Base-by-base conservation (phyloP, 345 rosid genomes). In the Pugionium cornutum region DNA sequence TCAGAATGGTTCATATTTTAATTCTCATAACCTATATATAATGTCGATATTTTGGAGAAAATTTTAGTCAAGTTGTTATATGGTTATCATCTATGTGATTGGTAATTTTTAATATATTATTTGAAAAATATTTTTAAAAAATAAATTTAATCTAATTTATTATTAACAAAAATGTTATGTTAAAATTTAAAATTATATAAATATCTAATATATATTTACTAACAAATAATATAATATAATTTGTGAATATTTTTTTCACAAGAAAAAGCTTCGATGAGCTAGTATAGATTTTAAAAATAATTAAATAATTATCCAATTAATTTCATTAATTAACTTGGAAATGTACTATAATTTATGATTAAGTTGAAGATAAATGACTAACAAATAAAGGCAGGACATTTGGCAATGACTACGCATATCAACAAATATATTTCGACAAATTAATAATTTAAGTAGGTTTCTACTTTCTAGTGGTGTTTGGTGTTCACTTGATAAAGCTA, bases 401-500 rank as follows among this genome's bases (percentile, higher is more conserved):
- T 58, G 66, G 10, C 34, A 4, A 68, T 1, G 52, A 26, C 39
- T 45, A 4, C 7, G 18, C 42, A 44, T 8, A 59, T 32, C 41
- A 44, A 31, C 51, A 58, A 33, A 9, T 45, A 44, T 7, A 18
- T 32, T 18, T 41, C 31, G 40, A 32, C 44, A 58, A 30, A 42
- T 43, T 11, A 59, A 58, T 68, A 10, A 29, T 34, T 30, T 63
- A 63, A 47, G 57, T 48, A 56, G 58, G 45, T 9, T 48, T 45
- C 36, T 53, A 46, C 57, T 46, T 62, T 48, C 25, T 37, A 9
- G 68, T 62, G 62, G 75, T 45, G 68, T 59, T 69, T 0, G 48
- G 61, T 69, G 58, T 32, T 32, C 69, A 70, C 55, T 71, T 71
- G 64, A 63, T 56, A 53, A 46, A 55, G 44, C 30, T 40, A 48